Conservation (phyloP, 1,284 basidiomycete genomes). For the Tilletia walkeri region DNA sequence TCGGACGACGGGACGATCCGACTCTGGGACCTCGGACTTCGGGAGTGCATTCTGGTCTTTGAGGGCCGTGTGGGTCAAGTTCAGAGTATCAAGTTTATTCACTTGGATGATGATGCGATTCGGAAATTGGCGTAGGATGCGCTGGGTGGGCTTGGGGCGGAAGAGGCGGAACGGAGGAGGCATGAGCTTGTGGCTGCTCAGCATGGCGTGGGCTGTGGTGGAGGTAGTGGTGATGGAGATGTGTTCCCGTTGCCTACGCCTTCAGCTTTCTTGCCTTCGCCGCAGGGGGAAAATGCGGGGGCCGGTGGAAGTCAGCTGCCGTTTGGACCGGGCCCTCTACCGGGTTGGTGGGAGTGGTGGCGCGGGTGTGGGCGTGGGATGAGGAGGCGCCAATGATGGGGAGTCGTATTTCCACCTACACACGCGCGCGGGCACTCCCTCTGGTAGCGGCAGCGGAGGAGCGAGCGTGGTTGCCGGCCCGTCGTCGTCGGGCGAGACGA, state of each 20-base stretch:
- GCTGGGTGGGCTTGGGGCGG: conserved; percentile 46
- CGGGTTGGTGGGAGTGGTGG: neutral
- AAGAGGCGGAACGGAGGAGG: conserved; percentile 10
- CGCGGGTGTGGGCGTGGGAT: neutral
- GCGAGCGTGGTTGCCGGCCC: neutral
- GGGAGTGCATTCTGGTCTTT: conserved; percentile 80
- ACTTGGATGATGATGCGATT: conserved; percentile 56
- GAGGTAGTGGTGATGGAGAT: too few relatives aligned
- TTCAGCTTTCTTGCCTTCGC: neutral
- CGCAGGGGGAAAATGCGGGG: too few relatives aligned
- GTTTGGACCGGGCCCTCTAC: too few relatives aligned
- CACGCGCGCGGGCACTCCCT: neutral
- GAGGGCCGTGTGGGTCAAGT: conserved; percentile 91
- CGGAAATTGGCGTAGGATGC: conserved; percentile 41
- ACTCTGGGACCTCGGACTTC: conserved; percentile 83
- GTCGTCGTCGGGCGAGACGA: neutral
- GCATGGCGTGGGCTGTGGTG: conserved; percentile 21
- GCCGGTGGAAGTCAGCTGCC: too few relatives aligned
- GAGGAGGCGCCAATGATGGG: too few relatives aligned
- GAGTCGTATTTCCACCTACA: conserved; percentile 6
- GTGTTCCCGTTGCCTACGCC: conserved; percentile 6
- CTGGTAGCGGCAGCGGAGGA: neutral
- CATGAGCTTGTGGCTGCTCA: conserved; percentile 5
- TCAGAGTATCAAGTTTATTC: conserved; percentile 80
- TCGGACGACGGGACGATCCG: conserved; percentile 91